phyloP scores from a whole-genome alignment of 208 protist genomes.

The Trypanosoma congolense region DNA sequence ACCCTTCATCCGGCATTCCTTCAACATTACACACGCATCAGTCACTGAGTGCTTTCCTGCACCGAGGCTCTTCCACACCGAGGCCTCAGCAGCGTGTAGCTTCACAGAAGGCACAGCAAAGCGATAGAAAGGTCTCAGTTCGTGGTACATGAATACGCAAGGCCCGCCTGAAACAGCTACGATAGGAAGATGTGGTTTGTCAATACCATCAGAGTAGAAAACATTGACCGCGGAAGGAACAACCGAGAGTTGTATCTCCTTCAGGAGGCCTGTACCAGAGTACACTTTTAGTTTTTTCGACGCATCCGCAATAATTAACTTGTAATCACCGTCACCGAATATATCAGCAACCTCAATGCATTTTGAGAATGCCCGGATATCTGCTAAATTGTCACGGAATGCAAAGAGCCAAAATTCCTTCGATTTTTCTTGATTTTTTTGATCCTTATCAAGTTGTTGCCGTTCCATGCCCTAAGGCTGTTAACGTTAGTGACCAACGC shows the following conservation, averaged over 20 bases:
- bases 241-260: constrained; percentile 74
- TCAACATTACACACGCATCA: constrained; percentile 38
- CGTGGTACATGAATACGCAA: constrained; percentile 90
- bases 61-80: constrained; percentile 60
- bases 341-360: constrained; percentile 85
- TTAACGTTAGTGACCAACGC: too few relatives aligned
- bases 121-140: constrained; percentile 89
- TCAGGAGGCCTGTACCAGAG: constrained; percentile 70
- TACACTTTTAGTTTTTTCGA: constrained; percentile 81
- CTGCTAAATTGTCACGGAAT: constrained; percentile 87
- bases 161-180: constrained; percentile 86
- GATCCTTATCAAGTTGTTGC: constrained; percentile 11
- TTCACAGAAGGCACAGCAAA: constrained; percentile 74
- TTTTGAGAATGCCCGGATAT: constrained; percentile 61
- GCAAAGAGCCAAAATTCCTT: constrained; percentile 89
- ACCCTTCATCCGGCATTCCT: constrained; percentile 42
- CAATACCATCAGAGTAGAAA: constrained; percentile 72
- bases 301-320: constrained; percentile 87
- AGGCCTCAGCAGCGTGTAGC: constrained; percentile 48
- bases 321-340: constrained; percentile 90
- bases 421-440: constrained; percentile 1
- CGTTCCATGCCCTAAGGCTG: constrained; percentile 1
- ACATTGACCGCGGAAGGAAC: constrained; percentile 80
- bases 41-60: constrained; percentile 25
- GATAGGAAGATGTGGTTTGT: constrained; percentile 44